These are phyloP conservation scores for Diutina neorugosa DNA, from an alignment of 1,139 yeast species.

Conservation along the genomic window DNA sequence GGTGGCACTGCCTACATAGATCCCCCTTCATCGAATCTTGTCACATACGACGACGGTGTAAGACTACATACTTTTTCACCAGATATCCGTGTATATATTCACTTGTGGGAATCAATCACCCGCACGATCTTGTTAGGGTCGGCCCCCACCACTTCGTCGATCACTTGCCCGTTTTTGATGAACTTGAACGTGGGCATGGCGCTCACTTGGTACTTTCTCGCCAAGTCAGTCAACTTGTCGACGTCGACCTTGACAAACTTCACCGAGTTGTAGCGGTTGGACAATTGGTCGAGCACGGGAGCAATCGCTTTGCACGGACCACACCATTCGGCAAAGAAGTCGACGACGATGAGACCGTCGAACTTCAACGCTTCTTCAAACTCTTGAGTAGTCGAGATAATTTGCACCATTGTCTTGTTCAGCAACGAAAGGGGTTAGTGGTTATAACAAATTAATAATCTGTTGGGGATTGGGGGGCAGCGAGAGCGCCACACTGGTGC, in stretches of 20 bases:
- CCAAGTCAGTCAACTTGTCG: conserved; percentile 64
- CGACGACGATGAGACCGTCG: conserved; percentile 61
- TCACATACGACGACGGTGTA: neutral
- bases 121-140: conserved; percentile 73
- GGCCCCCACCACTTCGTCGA: conserved; percentile 75
- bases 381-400: conserved; percentile 38
- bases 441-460: too few species aligned
- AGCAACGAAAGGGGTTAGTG: too few species aligned
- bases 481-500: too few species aligned
- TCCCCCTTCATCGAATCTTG: neutral
- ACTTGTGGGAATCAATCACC: conserved; percentile 10
- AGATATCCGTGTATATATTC: neutral
- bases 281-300: conserved; percentile 60
- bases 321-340: conserved; percentile 87
- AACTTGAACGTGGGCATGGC: conserved; percentile 87
- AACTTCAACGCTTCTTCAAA: conserved; percentile 46
- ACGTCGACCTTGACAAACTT: conserved; percentile 79
- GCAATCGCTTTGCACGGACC: conserved; percentile 87
- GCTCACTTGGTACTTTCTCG: conserved; percentile 59
- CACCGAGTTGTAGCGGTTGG: conserved; percentile 35
- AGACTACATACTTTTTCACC: neutral
- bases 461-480: too few species aligned
- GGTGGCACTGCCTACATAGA: neutral
- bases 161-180: conserved; percentile 63
- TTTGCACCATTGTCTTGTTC: conserved; percentile 22